phyloP scores from a whole-genome alignment of 768 basidiomycete species.

The Phanerochaete carnosa region DNA sequence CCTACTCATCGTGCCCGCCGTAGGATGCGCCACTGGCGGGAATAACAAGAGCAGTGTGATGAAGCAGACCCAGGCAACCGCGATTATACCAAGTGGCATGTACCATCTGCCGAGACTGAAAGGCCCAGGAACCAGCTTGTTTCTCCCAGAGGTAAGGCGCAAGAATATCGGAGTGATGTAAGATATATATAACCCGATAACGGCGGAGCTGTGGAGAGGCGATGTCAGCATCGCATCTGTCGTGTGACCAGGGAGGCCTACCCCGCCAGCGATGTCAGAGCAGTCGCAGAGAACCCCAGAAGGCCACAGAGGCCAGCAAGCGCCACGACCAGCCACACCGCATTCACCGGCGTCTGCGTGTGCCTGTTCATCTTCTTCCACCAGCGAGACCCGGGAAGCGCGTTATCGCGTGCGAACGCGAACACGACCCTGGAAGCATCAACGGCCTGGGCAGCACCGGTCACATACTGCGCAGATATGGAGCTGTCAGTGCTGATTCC shows the following conservation, averaged over 20 bases:
- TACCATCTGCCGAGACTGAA: conserved; percentile 63
- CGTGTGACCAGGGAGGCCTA: conserved; percentile 25
- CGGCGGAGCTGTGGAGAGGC: conserved; percentile 47
- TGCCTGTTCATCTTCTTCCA: conserved; percentile 59
- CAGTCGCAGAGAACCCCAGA: conserved; percentile 62
- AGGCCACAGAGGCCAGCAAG: conserved; percentile 55
- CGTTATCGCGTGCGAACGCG: conserved; percentile 72
- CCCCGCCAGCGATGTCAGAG: conserved; percentile 67
- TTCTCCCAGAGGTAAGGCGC: conserved; percentile 64
- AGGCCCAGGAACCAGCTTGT: conserved; percentile 53
- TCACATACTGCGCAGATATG: conserved; percentile 48
- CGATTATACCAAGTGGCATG: conserved; percentile 54
- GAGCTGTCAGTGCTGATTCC: background rate
- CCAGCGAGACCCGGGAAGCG: conserved; percentile 67
- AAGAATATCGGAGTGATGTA: conserved; percentile 69
- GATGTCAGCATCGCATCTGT: background rate
- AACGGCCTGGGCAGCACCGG: conserved; percentile 71
- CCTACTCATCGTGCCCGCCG: conserved; percentile 51
- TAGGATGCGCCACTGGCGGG: conserved; percentile 39
- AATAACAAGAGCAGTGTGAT: conserved; percentile 59
- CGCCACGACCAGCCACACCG: conserved; percentile 71
- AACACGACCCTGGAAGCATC: conserved; percentile 76
- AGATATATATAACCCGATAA: conserved; percentile 68
- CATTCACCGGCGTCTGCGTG: conserved; percentile 71
- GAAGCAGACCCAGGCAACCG: conserved; percentile 66